A percentile compares a stretch with the other conserved stretches of the same genome.
These are phyloP conservation scores for Neophaeococcomyces mojaviensis DNA, from an alignment of 2,329 filamentous ascomycete genomes.

Conservation along the genomic window DNA sequence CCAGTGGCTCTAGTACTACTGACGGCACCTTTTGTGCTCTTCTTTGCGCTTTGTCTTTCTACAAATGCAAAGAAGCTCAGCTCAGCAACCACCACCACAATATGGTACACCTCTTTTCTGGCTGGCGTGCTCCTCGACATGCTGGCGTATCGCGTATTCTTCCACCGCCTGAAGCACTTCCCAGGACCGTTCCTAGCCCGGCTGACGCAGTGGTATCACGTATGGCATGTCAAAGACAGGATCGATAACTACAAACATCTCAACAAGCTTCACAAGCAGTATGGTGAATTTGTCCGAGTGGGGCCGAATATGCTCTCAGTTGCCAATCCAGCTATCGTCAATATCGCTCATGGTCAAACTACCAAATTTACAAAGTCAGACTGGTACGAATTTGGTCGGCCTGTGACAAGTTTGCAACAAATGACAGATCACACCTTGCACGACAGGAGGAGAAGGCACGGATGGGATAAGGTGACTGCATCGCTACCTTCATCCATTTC, in stretches of 20 bases:
- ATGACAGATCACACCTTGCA: slow-evolving; percentile 7
- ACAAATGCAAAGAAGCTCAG: too few relatives aligned
- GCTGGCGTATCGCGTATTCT: slow-evolving; percentile 18
- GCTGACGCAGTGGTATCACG: slow-evolving; percentile 20
- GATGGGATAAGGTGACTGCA: not conserved
- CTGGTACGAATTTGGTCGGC: slow-evolving; percentile 5
- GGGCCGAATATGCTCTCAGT: slow-evolving; percentile 8
- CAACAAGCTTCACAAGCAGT: slow-evolving; percentile 10
- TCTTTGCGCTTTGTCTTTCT: too few relatives aligned
- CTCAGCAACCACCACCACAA: too few relatives aligned
- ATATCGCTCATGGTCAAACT: slow-evolving; percentile 1
- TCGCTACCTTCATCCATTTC: not conserved
- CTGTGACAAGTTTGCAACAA: slow-evolving; percentile 2
- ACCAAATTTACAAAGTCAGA: slow-evolving; percentile 3
- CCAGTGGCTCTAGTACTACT: too few relatives aligned
- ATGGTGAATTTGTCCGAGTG: slow-evolving; percentile 13
- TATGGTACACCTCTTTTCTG: too few relatives aligned
- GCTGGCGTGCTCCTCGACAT: not conserved
- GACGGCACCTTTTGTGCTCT: too few relatives aligned
- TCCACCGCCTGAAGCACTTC: slow-evolving; percentile 21
- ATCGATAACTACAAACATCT: slow-evolving; percentile 5
- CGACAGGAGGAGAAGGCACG: slow-evolving; percentile 6
- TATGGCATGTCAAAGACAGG: not conserved
- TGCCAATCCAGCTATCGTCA: slow-evolving; percentile 6
- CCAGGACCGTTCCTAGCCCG: slow-evolving; percentile 22